Conservation (phyloP, 2,329 filamentous ascomycete genomes). For the Plectosphaerella plurivora region DNA sequence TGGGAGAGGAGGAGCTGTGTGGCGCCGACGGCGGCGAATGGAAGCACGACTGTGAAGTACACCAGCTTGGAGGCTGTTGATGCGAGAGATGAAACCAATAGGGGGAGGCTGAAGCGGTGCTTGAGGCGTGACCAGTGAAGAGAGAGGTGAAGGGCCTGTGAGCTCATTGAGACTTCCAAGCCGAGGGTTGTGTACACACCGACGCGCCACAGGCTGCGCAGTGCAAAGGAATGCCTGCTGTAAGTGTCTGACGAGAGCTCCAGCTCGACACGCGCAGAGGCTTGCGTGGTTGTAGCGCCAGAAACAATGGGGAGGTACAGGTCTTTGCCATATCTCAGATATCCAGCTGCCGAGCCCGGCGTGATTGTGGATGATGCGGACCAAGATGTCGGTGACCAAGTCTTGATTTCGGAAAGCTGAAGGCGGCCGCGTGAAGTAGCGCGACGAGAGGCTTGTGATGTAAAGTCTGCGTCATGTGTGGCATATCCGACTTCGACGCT, state of each 20-base stretch:
- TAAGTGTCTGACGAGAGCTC: constrained; percentile 33
- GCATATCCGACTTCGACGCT: constrained; percentile 38
- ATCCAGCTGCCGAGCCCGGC: constrained; percentile 23
- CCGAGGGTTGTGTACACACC: constrained; percentile 37
- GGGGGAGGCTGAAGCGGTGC: constrained; percentile 38
- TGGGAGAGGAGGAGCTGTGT: constrained; percentile 23
- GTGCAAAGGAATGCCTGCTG: constrained; percentile 31
- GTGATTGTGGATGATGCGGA: constrained; percentile 30
- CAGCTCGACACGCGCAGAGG: constrained; percentile 31
- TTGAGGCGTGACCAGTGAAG: constrained; percentile 42
- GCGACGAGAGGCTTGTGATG: not conserved
- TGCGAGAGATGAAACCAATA: constrained; percentile 30
- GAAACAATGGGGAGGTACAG: constrained; percentile 18
- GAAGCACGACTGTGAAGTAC: constrained; percentile 32
- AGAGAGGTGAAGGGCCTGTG: constrained; percentile 36
- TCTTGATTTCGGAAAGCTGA: constrained; percentile 3
- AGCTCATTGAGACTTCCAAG: constrained; percentile 37
- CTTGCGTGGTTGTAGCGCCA: not conserved
- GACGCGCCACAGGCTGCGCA: constrained; percentile 37
- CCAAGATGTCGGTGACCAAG: constrained; percentile 24
- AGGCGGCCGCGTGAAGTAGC: not conserved
- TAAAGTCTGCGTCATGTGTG: constrained; percentile 10
- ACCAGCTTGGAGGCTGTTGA: constrained; percentile 21
- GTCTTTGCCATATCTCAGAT: constrained; percentile 30
- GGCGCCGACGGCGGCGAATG: constrained; percentile 33